A percentile compares a stretch with the other conserved stretches of the same genome.
These are phyloP conservation scores for Carex cristatella DNA, from an alignment of 176 grass and related monocot genomes.

Conservation along the genomic window DNA sequence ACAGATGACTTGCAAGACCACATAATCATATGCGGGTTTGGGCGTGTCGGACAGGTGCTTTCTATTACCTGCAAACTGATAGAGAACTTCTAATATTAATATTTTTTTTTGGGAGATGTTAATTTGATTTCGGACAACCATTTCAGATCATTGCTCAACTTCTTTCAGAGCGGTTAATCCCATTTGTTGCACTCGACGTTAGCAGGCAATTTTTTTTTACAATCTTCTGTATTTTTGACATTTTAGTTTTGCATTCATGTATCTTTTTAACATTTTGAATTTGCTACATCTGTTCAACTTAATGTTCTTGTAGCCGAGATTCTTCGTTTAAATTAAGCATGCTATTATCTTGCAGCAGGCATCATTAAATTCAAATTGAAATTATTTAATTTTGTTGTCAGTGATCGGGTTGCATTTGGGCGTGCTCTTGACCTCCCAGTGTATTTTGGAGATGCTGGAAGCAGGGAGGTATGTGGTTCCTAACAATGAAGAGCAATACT, in stretches of 20 bases:
- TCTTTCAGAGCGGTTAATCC: conserved; percentile 91
- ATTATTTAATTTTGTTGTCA: conserved; percentile 31
- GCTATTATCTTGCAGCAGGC: conserved; percentile 2
- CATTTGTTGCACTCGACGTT: conserved; percentile 96
- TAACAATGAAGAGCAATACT: not conserved
- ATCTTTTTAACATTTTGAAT: not conserved
- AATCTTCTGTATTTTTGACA: not conserved
- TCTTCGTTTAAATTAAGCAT: not conserved
- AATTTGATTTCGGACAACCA: conserved; percentile 9
- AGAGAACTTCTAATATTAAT: not conserved
- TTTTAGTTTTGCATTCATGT: not conserved
- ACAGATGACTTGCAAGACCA: conserved; percentile 98
- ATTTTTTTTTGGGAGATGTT: conserved; percentile 17
- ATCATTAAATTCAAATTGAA: not conserved
- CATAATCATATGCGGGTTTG: conserved; percentile 98
- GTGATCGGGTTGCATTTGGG: conserved; percentile 87
- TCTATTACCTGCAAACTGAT: conserved; percentile 25
- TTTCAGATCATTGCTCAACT: conserved; percentile 92
- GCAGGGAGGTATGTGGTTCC: conserved; percentile 59
- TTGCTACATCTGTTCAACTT: conserved; percentile 20
- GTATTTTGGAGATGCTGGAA: conserved; percentile 98
- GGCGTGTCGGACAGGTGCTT: conserved; percentile 92
- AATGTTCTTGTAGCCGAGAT: not conserved
- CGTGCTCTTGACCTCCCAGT: conserved; percentile 91
- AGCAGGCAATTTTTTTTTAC: conserved; percentile 51